Base-by-base conservation (phyloP, 176 grass and related monocot species). In the Miscanthus lutarioriparius region DNA sequence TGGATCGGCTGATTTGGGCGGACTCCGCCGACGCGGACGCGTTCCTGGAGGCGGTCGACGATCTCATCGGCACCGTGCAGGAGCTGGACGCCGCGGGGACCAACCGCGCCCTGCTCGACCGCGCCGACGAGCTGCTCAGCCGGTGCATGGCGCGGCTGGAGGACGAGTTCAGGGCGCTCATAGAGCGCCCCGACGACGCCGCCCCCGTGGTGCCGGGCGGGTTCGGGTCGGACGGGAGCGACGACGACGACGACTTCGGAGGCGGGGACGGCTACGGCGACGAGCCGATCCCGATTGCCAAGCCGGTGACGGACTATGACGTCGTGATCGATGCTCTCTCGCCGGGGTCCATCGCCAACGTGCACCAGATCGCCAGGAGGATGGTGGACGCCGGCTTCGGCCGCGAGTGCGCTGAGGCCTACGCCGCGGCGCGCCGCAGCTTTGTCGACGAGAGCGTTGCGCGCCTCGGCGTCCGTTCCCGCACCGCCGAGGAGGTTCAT, bases 1-100 rank as follows among this genome's bases (percentile, higher is more conserved):
- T 85, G 78, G 89, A 97, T 0, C 30, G 95, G 12, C 85, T 93
- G 66, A 97, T 97, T 41, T 97, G 95, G 95, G 92, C 87, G 8
- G 91, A 95, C 40, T 91, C 90, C 0, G 91, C 85, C 0, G 88
- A 90, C 38, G 95, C 95, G 2, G 88, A 87, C 66, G 85, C 73
- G 32, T 97, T 97, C 82, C 90, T 97, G n/a, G 95, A 95, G 81
- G 95, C 95, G 10, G 89, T 97, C 5, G 92, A 95, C 64, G 92
- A 97, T 67, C 92, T 97, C 44, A 54, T 97, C 79, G 92, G 78
- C 41, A 95, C 95, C 27, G 92, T 97, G 65, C 92, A 88, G 53
- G 95, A 97, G 67, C 90, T 97, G 6, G 95, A 97, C 49, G 85
- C 92, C 33, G 84, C 81, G 3, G 83, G 91, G 16, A 87, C 80